These are phyloP conservation scores for Biscogniauxia marginata DNA, from an alignment of 2,329 filamentous ascomycete genomes.

Conservation along the genomic window DNA sequence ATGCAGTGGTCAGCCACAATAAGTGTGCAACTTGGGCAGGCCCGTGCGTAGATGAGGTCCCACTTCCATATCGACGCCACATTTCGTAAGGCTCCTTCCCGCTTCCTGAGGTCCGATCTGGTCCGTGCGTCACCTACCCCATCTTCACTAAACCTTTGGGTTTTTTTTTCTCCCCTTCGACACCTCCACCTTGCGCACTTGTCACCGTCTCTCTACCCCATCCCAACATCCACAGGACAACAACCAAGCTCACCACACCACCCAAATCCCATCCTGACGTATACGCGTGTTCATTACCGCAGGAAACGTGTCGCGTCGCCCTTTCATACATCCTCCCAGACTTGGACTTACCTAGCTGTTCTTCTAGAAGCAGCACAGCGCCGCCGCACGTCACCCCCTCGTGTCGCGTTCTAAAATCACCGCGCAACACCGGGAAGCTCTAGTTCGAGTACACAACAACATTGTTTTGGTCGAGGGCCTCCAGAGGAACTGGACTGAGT, in stretches of 20 bases:
- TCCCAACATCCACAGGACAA: background rate
- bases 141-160: constrained; percentile 7
- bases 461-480: background rate
- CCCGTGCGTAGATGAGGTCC: too few species aligned
- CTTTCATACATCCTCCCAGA: background rate
- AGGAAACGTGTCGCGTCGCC: background rate
- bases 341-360: background rate
- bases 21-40: too few species aligned
- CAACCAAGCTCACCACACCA: background rate
- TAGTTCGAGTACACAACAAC: background rate
- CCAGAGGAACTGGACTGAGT: background rate
- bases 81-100: too few species aligned
- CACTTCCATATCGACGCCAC: too few species aligned
- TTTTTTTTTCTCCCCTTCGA: constrained; percentile 15
- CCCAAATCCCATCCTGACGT: background rate
- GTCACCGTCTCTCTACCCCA: constrained; percentile 13
- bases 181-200: constrained; percentile 8
- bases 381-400: background rate
- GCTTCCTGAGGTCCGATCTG: constrained; percentile 4
- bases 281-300: background rate
- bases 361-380: background rate
- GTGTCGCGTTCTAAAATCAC: background rate
- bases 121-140: constrained; percentile 11
- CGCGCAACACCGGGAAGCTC: background rate
- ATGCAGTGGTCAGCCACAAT: too few species aligned